phyloP scores from a whole-genome alignment of 2,329 filamentous ascomycete species.

The Ophidiomyces ophidiicola region DNA sequence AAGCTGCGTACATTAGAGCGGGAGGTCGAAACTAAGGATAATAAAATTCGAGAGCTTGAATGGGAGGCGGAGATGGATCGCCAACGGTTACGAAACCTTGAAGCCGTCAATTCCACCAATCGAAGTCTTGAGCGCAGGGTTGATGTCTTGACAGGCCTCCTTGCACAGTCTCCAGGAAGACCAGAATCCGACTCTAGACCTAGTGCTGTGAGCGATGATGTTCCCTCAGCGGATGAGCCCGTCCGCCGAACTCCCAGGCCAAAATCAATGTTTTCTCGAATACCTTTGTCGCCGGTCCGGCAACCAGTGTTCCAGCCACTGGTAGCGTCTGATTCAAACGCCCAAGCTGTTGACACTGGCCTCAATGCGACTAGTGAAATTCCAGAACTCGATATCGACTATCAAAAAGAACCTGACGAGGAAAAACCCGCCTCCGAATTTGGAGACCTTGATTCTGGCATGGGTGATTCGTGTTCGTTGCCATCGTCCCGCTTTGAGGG shows the following conservation, averaged over 20 bases:
- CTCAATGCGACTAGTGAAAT: constrained; percentile 7
- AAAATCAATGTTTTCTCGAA: constrained; percentile 22
- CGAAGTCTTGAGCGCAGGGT: constrained; percentile 25
- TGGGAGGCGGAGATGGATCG: constrained; percentile 24
- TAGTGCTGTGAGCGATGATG: not conserved
- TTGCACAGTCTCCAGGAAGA: constrained; percentile 25
- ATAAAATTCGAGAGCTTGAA: constrained; percentile 24
- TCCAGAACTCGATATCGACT: constrained; percentile 5
- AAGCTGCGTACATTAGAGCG: constrained; percentile 25
- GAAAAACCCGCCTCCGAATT: constrained; percentile 13
- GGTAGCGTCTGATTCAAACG: constrained; percentile 8
- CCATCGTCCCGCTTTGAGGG: constrained; percentile 11
- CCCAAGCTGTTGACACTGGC: not conserved
- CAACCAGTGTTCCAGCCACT: constrained; percentile 15
- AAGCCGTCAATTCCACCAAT: constrained; percentile 24
- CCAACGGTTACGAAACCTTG: constrained; percentile 24
- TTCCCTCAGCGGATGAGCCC: constrained; percentile 14
- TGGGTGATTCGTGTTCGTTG: constrained; percentile 17
- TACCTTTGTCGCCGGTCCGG: constrained; percentile 19
- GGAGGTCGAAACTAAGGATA: constrained; percentile 22
- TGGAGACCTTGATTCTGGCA: constrained; percentile 17
- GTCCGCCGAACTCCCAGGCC: constrained; percentile 18
- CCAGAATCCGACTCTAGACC: constrained; percentile 4
- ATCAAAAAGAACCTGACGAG: constrained; percentile 1
- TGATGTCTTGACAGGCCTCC: constrained; percentile 27